Evolutionary conservation across 1,139 yeast species (phyloP), one percentile per base, ranked within the genome.

Genomic region (Entelexis paramagnoliae): DNA sequence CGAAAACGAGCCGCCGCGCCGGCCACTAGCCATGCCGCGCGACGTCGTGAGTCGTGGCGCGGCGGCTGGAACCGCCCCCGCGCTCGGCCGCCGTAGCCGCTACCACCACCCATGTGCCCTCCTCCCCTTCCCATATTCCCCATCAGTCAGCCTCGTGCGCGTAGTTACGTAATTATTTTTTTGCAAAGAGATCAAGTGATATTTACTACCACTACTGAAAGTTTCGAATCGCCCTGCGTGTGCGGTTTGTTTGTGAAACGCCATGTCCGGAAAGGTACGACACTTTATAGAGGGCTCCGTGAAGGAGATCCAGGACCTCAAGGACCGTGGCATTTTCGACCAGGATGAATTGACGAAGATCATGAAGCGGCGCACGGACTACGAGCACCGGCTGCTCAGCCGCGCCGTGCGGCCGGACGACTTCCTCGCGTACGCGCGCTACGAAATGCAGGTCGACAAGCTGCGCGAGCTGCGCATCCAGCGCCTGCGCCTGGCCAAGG

Each of bases 341-440:
- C 66, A 66, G 62, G 77, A 78, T 62, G 98, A 93, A 67, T 80
- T 88, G 60, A 80, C 83, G 49, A 76, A 79, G 73, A 83, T 93
- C 55, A 87, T 91, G 89, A 81, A 91, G 69, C 79, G 88, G 65
- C 78, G 98, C 69, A 89, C 97, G 0, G 96, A 89, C 67, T 91
- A 88, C 62, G 99, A 93, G 68, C 96, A 91, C 66, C 72, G 96
- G 56, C 78, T 93, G 52, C 79, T 79, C 49, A 88, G 95, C 43
- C 76, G 97, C 66, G 94, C 94, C 2, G 78, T 91, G 20, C 80
- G 77, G 59, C 78, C 88, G 5, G 72, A 78, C 54, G 98, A 91
- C 66, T 93, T 81, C 64, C 64, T 87, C 55, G 76, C 77, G 60
- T 93, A 91, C 65, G 78, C 84, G 45, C 86, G 81, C 55, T 93